A percentile compares a stretch with the other conserved stretches of the same genome.
Evolutionary conservation across 805 yeast genomes (phyloP).

Genomic region (Helenozyma rhizophorensis): DNA sequence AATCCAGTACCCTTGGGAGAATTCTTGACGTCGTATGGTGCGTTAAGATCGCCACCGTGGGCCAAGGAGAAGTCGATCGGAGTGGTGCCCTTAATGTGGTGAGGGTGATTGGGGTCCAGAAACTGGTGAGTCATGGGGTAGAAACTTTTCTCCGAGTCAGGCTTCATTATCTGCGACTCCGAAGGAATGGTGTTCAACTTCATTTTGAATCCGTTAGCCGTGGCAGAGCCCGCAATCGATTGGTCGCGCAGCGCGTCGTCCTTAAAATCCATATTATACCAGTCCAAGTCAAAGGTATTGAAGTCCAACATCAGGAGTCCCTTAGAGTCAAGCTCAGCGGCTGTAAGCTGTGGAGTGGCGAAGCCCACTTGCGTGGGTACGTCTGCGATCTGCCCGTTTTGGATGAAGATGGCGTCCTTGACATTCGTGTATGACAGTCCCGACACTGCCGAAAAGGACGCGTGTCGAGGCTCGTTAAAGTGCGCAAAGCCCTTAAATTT

Average conservation of each 20-base stretch:
- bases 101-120: conserved; percentile 35
- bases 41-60: conserved; percentile 11
- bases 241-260: not conserved
- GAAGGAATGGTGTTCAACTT: conserved; percentile 14
- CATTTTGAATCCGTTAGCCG: conserved; percentile 6
- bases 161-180: conserved; percentile 8
- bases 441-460: conserved; percentile 63
- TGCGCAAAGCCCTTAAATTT: too few relatives aligned
- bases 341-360: conserved; percentile 72
- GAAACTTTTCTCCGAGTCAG: conserved; percentile 2
- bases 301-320: conserved; percentile 31
- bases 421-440: conserved; percentile 55
- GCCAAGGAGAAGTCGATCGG: conserved; percentile 31
- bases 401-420: conserved; percentile 38
- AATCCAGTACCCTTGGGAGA: conserved; percentile 7
- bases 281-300: conserved; percentile 26
- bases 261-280: conserved; percentile 11
- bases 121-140: conserved; percentile 25
- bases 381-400: conserved; percentile 34
- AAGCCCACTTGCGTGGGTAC: conserved; percentile 72
- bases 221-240: not conserved
- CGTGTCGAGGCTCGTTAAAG: conserved; percentile 34
- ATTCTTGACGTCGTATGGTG: too few relatives aligned
- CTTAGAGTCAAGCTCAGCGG: conserved; percentile 37
- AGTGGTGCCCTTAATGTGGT: conserved; percentile 37